A percentile compares a stretch with the other conserved stretches of the same genome.
Conservation (phyloP, 352 stramenopile genomes). For the Globisporangium nagaii region DNA sequence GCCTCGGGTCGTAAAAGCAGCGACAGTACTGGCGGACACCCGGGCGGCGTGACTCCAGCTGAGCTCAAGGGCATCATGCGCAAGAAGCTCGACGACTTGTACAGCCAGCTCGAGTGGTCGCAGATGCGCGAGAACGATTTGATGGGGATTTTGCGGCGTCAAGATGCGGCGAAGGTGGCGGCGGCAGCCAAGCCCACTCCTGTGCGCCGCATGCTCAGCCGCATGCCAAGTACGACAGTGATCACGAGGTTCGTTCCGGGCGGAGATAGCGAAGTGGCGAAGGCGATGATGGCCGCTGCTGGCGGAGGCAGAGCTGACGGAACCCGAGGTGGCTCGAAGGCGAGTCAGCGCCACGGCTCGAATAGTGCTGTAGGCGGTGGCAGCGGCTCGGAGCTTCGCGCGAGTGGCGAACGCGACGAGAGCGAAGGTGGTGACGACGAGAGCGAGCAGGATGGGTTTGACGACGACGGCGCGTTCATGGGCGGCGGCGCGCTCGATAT, state of each 20-base stretch:
- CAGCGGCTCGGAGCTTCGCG: background rate
- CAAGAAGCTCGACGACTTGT: constrained; percentile 40
- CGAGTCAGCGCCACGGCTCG: background rate
- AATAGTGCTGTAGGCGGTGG: background rate
- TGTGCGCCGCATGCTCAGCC: constrained; percentile 43
- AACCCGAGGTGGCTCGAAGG: background rate
- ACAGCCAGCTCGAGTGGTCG: constrained; percentile 44
- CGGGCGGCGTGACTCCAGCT: constrained; percentile 7
- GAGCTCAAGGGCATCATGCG: constrained; percentile 36
- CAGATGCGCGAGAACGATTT: constrained; percentile 74
- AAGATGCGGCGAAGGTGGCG: background rate
- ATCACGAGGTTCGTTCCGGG: constrained; percentile 35
- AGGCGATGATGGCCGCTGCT: background rate
- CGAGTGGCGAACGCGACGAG: background rate
- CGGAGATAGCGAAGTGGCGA: constrained; percentile 14
- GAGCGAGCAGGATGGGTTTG: constrained; percentile 3
- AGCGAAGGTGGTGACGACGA: background rate
- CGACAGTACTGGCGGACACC: background rate
- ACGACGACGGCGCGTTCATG: constrained; percentile 1
- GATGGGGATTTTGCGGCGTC: constrained; percentile 23
- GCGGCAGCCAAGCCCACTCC: constrained; percentile 13
- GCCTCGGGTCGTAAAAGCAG: background rate
- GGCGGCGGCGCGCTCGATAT: constrained; percentile 18
- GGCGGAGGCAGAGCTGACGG: background rate
- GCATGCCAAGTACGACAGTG: constrained; percentile 59